These are phyloP conservation scores for Lyophyllum atratum DNA, from an alignment of 768 basidiomycete genomes.

Conservation along the genomic window DNA sequence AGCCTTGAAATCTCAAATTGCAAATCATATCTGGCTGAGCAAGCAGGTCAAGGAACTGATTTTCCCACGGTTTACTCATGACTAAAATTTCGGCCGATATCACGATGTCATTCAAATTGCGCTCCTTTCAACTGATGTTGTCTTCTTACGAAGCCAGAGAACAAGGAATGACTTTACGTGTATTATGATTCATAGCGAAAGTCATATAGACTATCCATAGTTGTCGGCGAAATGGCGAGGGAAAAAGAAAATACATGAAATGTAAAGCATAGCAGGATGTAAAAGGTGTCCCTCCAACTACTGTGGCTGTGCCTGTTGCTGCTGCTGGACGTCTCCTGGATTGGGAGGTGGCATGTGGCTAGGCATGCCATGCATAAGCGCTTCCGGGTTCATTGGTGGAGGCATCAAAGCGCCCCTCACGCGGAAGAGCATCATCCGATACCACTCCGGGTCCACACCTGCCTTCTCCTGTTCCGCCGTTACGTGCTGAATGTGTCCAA, in stretches of 20 bases:
- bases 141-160: too few relatives aligned
- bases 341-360: slow-evolving; percentile 41
- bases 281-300: slow-evolving; percentile 11
- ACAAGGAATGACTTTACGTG: not conserved
- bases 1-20: not conserved
- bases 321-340: slow-evolving; percentile 41
- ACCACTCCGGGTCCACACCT: slow-evolving; percentile 83
- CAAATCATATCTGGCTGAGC: not conserved
- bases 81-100: not conserved
- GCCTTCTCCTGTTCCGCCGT: slow-evolving; percentile 82
- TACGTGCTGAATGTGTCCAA: slow-evolving; percentile 72
- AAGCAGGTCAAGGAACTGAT: too few relatives aligned
- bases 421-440: slow-evolving; percentile 81
- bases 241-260: not conserved
- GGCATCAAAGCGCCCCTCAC: slow-evolving; percentile 73
- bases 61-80: slow-evolving; percentile 1
- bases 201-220: not conserved
- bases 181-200: not conserved
- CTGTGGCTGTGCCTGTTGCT: slow-evolving; percentile 27
- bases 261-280: not conserved
- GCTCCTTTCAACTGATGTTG: too few relatives aligned
- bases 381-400: slow-evolving; percentile 52
- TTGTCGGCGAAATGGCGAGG: not conserved
- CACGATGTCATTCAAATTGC: too few relatives aligned
- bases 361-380: slow-evolving; percentile 47